A percentile compares a stretch with the other conserved stretches of the same genome.
These are phyloP conservation scores for Plantago major DNA, from an alignment of 257 asterid species.

Conservation along the genomic window DNA sequence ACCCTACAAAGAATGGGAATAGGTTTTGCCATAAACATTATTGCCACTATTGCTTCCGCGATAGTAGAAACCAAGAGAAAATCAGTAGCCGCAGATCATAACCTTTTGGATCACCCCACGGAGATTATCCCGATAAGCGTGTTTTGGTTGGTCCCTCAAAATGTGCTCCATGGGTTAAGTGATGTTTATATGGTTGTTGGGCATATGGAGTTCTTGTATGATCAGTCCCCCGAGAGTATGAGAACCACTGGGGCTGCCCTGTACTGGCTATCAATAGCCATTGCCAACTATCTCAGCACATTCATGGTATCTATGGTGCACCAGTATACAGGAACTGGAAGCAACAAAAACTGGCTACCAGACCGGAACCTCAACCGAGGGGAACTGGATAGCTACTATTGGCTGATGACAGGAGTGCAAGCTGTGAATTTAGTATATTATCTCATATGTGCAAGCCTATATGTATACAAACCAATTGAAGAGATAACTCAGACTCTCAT, in stretches of 20 bases:
- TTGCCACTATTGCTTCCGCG: conserved; percentile 52
- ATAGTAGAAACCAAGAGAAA: conserved; percentile 61
- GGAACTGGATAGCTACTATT: conserved; percentile 54
- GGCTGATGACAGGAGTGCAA: conserved; percentile 61
- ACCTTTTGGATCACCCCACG: conserved; percentile 46
- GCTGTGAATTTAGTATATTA: conserved; percentile 51
- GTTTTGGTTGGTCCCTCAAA: conserved; percentile 76
- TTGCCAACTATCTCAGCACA: conserved; percentile 60
- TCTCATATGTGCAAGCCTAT: conserved; percentile 50
- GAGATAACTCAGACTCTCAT: conserved; percentile 15
- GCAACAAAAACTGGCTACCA: conserved; percentile 54
- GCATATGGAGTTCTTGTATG: conserved; percentile 64
- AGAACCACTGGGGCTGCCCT: conserved; percentile 71
- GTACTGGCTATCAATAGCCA: conserved; percentile 47
- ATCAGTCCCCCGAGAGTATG: conserved; percentile 88
- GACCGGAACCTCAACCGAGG: conserved; percentile 67
- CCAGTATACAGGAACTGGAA: conserved; percentile 28
- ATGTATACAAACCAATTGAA: conserved; percentile 44
- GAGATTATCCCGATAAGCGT: conserved; percentile 57
- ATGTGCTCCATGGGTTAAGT: conserved; percentile 55
- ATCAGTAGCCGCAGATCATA: conserved; percentile 37
- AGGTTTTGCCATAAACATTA: conserved; percentile 46
- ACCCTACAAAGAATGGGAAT: conserved; percentile 77
- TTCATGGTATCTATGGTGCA: conserved; percentile 53
- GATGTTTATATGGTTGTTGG: conserved; percentile 67